Evolutionary conservation across 1,139 yeast species (phyloP).

Genomic region (Taiozyma sp.): DNA sequence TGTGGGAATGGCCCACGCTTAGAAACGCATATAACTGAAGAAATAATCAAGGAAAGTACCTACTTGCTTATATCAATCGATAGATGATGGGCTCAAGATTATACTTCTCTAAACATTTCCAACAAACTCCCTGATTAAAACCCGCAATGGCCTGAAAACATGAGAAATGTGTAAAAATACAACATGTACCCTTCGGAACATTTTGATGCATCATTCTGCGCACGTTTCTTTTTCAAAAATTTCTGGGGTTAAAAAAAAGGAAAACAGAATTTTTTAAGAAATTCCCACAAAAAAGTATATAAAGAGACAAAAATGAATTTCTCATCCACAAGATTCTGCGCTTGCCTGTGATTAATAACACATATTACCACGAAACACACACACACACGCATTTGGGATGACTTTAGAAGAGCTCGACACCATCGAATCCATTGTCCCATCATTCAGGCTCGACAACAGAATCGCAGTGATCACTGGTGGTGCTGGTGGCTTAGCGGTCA

Average conservation of each 20-base stretch:
- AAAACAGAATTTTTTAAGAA: neutral
- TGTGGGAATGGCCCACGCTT: neutral
- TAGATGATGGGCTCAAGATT: neutral
- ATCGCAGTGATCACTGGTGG: slow-evolving; percentile 79
- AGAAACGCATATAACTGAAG: neutral
- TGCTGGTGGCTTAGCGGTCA: slow-evolving; percentile 73
- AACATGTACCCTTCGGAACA: neutral
- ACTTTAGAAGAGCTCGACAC: slow-evolving; percentile 15
- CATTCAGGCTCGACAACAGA: slow-evolving; percentile 59
- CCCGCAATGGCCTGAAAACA: neutral
- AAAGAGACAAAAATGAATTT: neutral
- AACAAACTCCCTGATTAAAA: neutral
- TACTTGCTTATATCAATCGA: neutral
- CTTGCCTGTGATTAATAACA: neutral
- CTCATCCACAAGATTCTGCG: neutral
- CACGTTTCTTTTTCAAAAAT: neutral
- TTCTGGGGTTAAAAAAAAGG: neutral
- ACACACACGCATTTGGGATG: slow-evolving; percentile 5
- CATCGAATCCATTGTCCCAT: slow-evolving; percentile 29
- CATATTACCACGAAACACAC: neutral
- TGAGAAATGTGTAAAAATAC: neutral
- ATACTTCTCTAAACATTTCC: neutral
- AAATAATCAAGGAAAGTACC: neutral
- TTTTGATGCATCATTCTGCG: neutral
- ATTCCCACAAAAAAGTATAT: neutral